Evolutionary conservation across 176 grass and related monocot species (phyloP).

Genomic region (Musa troglodytarum): DNA sequence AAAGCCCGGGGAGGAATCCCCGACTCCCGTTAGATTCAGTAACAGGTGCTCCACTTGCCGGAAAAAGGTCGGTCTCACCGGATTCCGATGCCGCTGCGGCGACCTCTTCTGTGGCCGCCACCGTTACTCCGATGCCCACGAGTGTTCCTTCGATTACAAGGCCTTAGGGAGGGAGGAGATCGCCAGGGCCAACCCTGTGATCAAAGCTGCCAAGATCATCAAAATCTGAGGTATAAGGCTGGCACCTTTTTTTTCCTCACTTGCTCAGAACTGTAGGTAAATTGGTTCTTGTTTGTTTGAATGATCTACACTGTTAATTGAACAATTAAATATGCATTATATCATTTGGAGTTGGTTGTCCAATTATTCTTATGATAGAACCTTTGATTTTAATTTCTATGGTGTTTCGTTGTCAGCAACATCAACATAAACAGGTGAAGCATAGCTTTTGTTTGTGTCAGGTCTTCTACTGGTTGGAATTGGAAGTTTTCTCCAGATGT

Average conservation of each 20-base stretch:
- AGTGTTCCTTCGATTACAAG: slow-evolving; percentile 50
- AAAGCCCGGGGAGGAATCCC: slow-evolving; percentile 3
- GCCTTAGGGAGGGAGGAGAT: slow-evolving; percentile 43
- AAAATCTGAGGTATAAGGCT: slow-evolving; percentile 35
- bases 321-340: not conserved
- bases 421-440: no score
- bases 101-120: slow-evolving; percentile 40
- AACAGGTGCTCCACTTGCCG: slow-evolving; percentile 37
- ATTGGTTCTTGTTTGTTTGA: not conserved
- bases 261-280: not conserved
- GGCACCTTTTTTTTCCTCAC: not conserved
- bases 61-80: slow-evolving; percentile 34
- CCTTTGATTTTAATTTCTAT: not conserved
- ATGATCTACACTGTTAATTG: no score
- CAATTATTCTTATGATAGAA: not conserved
- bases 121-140: slow-evolving; percentile 40
- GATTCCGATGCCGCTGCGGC: slow-evolving; percentile 42
- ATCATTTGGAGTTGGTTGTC: not conserved
- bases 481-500: not conserved
- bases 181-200: slow-evolving; percentile 42
- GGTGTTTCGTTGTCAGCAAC: not conserved
- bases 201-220: slow-evolving; percentile 46
- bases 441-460: not conserved
- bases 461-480: slow-evolving; percentile 7
- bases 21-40: slow-evolving; percentile 19